Evolutionary conservation across 2,329 filamentous ascomycete species (phyloP), one percentile per base, ranked within the genome.

Genomic region (Nemania abortiva): DNA sequence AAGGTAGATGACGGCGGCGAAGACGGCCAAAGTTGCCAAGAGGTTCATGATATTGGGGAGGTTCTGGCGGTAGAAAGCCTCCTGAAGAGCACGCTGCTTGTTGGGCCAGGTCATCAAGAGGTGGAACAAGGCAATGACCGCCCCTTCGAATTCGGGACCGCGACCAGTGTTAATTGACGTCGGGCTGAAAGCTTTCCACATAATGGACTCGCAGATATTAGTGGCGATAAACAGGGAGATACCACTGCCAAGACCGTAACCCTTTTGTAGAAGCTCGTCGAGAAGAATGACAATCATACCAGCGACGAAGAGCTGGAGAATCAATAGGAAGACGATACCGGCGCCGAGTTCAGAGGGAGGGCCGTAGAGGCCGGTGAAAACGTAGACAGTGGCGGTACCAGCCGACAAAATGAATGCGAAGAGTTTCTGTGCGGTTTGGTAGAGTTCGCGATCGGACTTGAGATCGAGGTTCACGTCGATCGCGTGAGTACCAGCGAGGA

Each of bases 381-480:
- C 96, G 84, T 97, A 98, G 78, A 99, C 96, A 77, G 95, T 97
- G 79, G 95, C 95, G 82, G 97, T 97, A 77, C 96, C 96, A 84
- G 97, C 96, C 73, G 95, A 97, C 76, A 99, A 89, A 81, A 99
- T 97, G 80, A 99, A 97, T 76, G 96, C 96, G 79, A 97, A 95
- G 74, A 97, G 92, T 88, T 99, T 99, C 89, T 99, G 96, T 65
- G 97, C 96, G 73, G 95, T 99, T 88, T 99, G 96, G 90, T 99
- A 99, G 74, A 99, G 91, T 88, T 99, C 96, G 84, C 96, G 96
- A 85, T 99, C 96, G 83, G 95, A 96, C 89, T 99, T 99, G 84
- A 98, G 91, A 88, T 99, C 96, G 79, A 99, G 93, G 90, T 99
- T 98, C 88, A 99, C 95, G 82, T 99, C 96, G 84, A 99, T 98